These are phyloP conservation scores for Gardenia jasminoides DNA, from an alignment of 257 asterid species.

Conservation along the genomic window DNA sequence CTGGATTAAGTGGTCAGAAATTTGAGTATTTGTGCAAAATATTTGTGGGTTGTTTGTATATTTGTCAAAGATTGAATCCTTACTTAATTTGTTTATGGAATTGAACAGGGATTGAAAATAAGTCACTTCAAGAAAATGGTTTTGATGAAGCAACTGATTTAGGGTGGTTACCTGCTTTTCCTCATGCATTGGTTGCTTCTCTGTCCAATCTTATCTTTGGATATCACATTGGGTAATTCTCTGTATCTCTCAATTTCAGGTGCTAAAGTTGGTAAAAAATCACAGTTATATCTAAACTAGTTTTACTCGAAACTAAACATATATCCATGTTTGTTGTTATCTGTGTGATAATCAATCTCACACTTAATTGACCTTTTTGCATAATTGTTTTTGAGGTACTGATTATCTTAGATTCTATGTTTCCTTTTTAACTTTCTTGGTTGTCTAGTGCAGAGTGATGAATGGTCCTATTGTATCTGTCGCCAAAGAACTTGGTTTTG, in stretches of 20 bases:
- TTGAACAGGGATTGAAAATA: conserved; percentile 41
- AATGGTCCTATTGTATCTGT: conserved; percentile 83
- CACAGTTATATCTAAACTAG: too few species aligned
- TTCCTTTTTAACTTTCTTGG: background rate
- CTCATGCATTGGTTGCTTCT: conserved; percentile 75
- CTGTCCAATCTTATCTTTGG: conserved; percentile 89
- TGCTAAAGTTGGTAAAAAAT: background rate
- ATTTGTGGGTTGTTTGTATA: background rate
- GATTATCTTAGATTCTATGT: background rate
- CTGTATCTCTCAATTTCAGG: background rate
- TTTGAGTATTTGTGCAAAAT: conserved; percentile 21
- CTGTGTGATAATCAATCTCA: too few species aligned
- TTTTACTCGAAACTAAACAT: too few species aligned
- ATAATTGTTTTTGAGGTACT: background rate
- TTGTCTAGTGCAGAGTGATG: conserved; percentile 62
- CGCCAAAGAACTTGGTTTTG: conserved; percentile 84
- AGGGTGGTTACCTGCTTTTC: conserved; percentile 79
- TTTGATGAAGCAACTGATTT: conserved; percentile 40
- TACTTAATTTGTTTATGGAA: conserved; percentile 1
- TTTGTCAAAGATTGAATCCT: conserved; percentile 13
- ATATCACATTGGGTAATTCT: conserved; percentile 75
- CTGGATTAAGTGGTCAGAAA: conserved; percentile 29
- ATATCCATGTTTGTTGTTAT: too few species aligned
- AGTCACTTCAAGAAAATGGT: conserved; percentile 31
- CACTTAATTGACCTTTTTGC: too few species aligned